Base-by-base conservation (phyloP, 2,329 filamentous ascomycete genomes). In the Arthroderma sp. region DNA sequence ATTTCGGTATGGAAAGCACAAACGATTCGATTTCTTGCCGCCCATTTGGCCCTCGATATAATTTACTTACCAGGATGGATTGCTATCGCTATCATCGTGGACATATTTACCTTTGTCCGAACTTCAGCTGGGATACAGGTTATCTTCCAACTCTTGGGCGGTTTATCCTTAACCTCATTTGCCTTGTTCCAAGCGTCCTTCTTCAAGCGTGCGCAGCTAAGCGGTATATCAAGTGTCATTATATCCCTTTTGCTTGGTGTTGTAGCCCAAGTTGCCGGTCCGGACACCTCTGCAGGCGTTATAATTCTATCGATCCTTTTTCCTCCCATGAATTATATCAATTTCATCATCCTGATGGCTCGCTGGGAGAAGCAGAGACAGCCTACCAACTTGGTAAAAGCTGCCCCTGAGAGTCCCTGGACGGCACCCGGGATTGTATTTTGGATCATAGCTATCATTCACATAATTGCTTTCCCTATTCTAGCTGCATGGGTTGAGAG, bases 121-220 rank as follows among this genome's bases (percentile, higher is more conserved):
- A 81, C 81, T 1, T 82, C 67, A 44, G 62, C 72, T 36, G 75
- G 65, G 3, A 78, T 91, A 15, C 71, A 89, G 28, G 70, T 87
- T 38, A 62, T 89, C 42, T 86, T 82, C 62, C 82, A 87, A 54
- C 66, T 94, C 37, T 66, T 93, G 2, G 69, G 74, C n/a, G 88
- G 88, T 5, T 67, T 93, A 3, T 75, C 86, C 2, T 68, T 94
- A 38, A 77, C 83, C 0, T 91, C 84, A 37, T 82, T 87, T 60
- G 85, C 86, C 1, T 77, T 94, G 44, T 73, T 94, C 36, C 83
- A 83, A 28, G 86, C 82, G 0, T 77, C 83, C 6, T 83, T 94
- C 55, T 95, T 95, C 70, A 83, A 77, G 54, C 88, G 82, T 58
- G 81, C 88, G 0, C 88, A 95, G 61, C 75, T 95, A 3, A 91